A percentile compares a stretch with the other conserved stretches of the same genome.
Conservation (phyloP, 1,284 basidiomycete genomes). For the Tilletia indica region DNA sequence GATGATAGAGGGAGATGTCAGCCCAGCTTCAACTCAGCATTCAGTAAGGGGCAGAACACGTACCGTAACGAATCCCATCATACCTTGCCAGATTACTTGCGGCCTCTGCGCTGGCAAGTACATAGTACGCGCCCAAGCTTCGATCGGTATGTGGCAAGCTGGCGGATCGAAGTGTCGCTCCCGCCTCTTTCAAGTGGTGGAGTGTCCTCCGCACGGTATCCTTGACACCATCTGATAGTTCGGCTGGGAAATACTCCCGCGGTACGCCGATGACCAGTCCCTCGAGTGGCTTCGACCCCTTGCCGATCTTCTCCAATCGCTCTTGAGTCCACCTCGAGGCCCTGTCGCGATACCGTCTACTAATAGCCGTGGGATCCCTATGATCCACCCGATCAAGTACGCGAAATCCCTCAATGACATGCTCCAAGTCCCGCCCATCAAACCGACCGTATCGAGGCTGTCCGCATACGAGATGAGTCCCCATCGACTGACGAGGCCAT, state of each 20-base stretch:
- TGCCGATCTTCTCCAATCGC: background rate
- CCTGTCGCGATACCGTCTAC: constrained; percentile 16
- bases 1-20: constrained; percentile 55
- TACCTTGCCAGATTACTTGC: constrained; percentile 88
- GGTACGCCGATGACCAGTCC: constrained; percentile 68
- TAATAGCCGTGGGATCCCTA: constrained; percentile 76
- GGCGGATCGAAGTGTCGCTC: constrained; percentile 72
- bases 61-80: constrained; percentile 71
- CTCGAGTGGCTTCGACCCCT: constrained; percentile 34
- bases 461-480: constrained; percentile 92
- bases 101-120: constrained; percentile 88
- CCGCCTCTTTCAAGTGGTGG: constrained; percentile 62
- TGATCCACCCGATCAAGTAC: constrained; percentile 59
- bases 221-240: constrained; percentile 64
- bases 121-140: constrained; percentile 89
- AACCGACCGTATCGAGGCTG: constrained; percentile 88
- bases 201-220: constrained; percentile 62
- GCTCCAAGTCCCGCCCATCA: constrained; percentile 66
- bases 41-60: constrained; percentile 42
- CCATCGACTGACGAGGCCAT: constrained; percentile 84
- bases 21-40: constrained; percentile 45
- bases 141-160: constrained; percentile 74
- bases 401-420: constrained; percentile 22
- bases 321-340: background rate
- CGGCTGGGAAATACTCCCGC: constrained; percentile 78